phyloP scores from a whole-genome alignment of 139 green algal genomes.

The Dunaliella primolecta region DNA sequence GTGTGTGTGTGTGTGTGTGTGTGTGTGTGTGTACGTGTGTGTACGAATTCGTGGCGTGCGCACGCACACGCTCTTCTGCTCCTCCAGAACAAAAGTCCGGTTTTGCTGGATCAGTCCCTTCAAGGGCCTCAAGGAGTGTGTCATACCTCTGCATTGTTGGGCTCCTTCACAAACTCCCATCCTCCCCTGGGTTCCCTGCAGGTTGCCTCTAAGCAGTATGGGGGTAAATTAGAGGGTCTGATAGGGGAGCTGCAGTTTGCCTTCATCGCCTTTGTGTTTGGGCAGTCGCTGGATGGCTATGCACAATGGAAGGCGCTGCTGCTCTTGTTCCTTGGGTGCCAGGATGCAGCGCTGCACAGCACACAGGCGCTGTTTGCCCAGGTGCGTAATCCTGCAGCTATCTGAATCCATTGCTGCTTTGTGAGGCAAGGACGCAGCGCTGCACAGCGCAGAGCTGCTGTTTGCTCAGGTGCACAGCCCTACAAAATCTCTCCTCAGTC shows the following conservation, averaged over 20 bases:
- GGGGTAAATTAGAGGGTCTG: conserved; percentile 27
- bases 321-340: conserved; percentile 65
- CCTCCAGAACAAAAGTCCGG: too few species aligned
- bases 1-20: too few species aligned
- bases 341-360: conserved; percentile 21
- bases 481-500: too few species aligned
- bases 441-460: neutral
- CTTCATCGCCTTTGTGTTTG: conserved; percentile 79
- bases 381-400: neutral
- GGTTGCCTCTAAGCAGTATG: conserved; percentile 10
- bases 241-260: conserved; percentile 82
- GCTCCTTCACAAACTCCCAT: too few species aligned
- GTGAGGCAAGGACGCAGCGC: conserved; percentile 39
- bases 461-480: neutral
- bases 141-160: too few species aligned
- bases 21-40: too few species aligned
- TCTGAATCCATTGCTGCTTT: too few species aligned
- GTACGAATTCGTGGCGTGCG: too few species aligned
- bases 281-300: conserved; percentile 71
- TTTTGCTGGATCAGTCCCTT: too few species aligned
- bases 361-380: conserved; percentile 1
- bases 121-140: too few species aligned
- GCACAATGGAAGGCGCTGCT: conserved; percentile 76
- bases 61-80: too few species aligned
- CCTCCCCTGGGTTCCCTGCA: too few species aligned